Evolutionary conservation across 108 stramenopile genomes (phyloP).

Genomic region (Cyclotella cryptica): DNA sequence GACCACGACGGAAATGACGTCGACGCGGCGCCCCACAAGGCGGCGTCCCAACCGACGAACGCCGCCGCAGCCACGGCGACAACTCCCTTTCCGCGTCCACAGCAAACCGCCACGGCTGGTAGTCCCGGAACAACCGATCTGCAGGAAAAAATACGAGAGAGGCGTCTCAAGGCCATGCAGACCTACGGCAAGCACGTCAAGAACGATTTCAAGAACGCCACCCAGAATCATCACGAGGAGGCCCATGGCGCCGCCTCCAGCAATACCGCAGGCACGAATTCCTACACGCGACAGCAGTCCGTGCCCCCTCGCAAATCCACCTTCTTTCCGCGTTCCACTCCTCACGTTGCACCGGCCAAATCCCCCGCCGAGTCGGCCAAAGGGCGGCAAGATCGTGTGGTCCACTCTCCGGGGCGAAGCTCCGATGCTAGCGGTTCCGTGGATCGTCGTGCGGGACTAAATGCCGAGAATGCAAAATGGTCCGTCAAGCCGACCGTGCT

Average conservation of each 20-base stretch:
- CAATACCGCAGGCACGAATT: not conserved
- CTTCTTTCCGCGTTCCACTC: conserved; percentile 28
- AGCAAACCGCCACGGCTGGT: not conserved
- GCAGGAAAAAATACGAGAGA: conserved; percentile 16
- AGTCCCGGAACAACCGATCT: not conserved
- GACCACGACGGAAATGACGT: not conserved
- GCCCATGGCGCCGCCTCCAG: not conserved
- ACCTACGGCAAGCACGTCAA: not conserved
- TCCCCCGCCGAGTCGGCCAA: not conserved
- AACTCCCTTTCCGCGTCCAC: not conserved
- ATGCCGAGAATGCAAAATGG: no score
- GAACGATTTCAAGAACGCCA: not conserved
- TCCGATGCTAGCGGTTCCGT: no score
- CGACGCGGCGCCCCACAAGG: not conserved
- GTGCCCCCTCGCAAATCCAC: conserved; percentile 18
- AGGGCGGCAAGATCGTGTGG: not conserved
- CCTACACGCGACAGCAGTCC: not conserved
- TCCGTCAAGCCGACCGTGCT: no score
- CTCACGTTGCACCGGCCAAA: not conserved
- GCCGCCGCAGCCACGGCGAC: not conserved
- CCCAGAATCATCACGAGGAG: not conserved
- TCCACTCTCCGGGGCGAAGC: not conserved
- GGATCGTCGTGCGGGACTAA: no score
- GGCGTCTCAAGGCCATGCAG: conserved; percentile 4
- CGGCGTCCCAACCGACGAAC: not conserved